phyloP scores from a whole-genome alignment of 2,329 filamentous ascomycete genomes.

The Penicillium concentricum region DNA sequence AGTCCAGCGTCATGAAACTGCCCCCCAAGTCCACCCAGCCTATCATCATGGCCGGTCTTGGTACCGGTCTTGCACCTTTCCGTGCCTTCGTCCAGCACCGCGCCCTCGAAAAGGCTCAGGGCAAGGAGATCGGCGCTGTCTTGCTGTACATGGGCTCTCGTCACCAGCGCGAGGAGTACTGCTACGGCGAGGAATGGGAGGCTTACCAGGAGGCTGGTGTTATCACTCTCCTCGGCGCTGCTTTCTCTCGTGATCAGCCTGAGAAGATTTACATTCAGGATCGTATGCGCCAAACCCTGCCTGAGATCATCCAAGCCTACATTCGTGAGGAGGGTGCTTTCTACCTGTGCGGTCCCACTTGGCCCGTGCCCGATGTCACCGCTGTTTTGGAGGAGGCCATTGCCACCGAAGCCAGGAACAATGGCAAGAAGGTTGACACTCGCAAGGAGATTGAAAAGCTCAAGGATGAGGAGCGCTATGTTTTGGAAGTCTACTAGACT shows the following conservation, averaged over 20 bases:
- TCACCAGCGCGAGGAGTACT: conserved; percentile 96
- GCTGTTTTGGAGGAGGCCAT: conserved; percentile 92
- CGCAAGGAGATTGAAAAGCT: conserved; percentile 93
- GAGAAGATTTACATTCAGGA: conserved; percentile 99
- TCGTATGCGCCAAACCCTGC: conserved; percentile 84
- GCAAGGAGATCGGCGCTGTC: conserved; percentile 89
- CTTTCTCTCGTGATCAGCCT: conserved; percentile 94
- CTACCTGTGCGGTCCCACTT: conserved; percentile 96
- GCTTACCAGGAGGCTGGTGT: conserved; percentile 94
- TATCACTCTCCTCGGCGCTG: conserved; percentile 87
- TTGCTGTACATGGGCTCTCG: conserved; percentile 95
- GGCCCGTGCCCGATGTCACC: conserved; percentile 97
- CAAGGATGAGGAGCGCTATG: conserved; percentile 92
- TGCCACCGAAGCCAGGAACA: conserved; percentile 66
- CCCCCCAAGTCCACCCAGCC: conserved; percentile 82
- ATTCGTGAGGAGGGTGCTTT: conserved; percentile 85
- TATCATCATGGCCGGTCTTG: conserved; percentile 98
- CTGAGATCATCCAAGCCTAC: conserved; percentile 81
- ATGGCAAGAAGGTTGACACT: conserved; percentile 74
- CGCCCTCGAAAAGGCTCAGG: conserved; percentile 95
- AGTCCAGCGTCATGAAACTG: conserved; percentile 99
- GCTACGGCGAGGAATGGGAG: conserved; percentile 99
- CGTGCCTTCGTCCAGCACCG: conserved; percentile 98
- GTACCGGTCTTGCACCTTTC: conserved; percentile 97
- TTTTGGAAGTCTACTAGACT: conserved; percentile 88